phyloP scores from a whole-genome alignment of 805 yeast species.

The Cyberlindnera japonica region DNA sequence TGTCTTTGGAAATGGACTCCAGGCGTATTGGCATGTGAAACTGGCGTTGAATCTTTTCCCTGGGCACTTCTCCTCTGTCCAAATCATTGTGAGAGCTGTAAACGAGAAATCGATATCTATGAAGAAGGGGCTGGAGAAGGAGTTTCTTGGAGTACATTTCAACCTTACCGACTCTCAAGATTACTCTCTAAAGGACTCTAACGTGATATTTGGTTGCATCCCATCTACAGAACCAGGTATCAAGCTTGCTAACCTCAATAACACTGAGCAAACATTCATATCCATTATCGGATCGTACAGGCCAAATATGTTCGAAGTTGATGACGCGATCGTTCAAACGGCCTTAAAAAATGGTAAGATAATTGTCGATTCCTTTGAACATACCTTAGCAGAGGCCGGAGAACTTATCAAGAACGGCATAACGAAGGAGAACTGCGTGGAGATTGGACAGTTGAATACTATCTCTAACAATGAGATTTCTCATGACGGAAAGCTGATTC shows the following conservation, averaged over 20 bases:
- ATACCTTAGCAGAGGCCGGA: constrained; percentile 59
- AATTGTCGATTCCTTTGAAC: constrained; percentile 57
- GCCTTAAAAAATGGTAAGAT: constrained; percentile 38
- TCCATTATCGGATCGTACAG: constrained; percentile 65
- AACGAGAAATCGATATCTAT: constrained; percentile 35
- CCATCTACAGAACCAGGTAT: constrained; percentile 53
- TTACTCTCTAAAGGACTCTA: constrained; percentile 34
- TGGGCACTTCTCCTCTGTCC: constrained; percentile 35
- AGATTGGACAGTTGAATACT: constrained; percentile 39
- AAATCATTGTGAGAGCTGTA: constrained; percentile 42
- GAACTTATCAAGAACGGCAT: constrained; percentile 51
- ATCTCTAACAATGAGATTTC: constrained; percentile 5
- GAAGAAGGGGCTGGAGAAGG: constrained; percentile 24
- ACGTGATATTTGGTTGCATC: constrained; percentile 55
- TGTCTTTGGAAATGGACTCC: constrained; percentile 61
- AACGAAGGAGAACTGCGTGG: constrained; percentile 38
- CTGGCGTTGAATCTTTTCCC: constrained; percentile 40
- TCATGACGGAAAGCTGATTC: constrained; percentile 32
- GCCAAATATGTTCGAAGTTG: constrained; percentile 65
- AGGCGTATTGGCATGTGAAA: constrained; percentile 61
- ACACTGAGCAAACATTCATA: constrained; percentile 37
- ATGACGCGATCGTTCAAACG: constrained; percentile 37
- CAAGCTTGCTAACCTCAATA: constrained; percentile 29
- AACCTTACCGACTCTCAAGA: constrained; percentile 19
- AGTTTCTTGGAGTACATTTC: constrained; percentile 30